phyloP scores from a whole-genome alignment of 1,139 yeast species.

The Yamadazyma oceani region DNA sequence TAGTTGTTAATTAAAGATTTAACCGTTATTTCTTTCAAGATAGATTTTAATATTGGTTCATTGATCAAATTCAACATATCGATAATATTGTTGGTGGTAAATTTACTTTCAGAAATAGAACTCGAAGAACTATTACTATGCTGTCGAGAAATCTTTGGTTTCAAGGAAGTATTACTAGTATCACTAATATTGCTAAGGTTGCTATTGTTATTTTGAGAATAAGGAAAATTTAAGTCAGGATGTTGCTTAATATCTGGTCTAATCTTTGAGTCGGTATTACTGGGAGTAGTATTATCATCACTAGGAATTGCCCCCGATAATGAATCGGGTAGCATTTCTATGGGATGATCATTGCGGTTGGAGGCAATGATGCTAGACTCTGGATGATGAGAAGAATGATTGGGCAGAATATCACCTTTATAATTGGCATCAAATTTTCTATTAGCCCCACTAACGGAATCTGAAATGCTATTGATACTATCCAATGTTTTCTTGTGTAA shows the following conservation, averaged over 20 bases:
- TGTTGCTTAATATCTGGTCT: neutral
- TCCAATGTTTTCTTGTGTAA: slow-evolving; percentile 39
- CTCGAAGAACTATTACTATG: slow-evolving; percentile 3
- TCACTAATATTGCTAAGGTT: slow-evolving; percentile 1
- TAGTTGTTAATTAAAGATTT: slow-evolving; percentile 27
- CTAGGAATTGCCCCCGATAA: slow-evolving; percentile 8
- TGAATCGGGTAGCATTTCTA: slow-evolving; percentile 17
- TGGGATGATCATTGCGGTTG: slow-evolving; percentile 18
- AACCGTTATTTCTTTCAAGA: slow-evolving; percentile 31
- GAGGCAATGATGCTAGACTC: slow-evolving; percentile 15
- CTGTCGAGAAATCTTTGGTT: neutral
- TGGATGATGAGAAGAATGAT: slow-evolving; percentile 4
- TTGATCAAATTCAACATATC: slow-evolving; percentile 23
- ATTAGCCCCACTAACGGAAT: slow-evolving; percentile 13
- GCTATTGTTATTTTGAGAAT: slow-evolving; percentile 1
- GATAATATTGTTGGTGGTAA: slow-evolving; percentile 22
- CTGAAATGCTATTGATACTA: slow-evolving; percentile 29
- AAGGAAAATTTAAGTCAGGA: neutral
- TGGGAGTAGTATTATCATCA: slow-evolving; percentile 1
- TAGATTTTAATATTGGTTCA: slow-evolving; percentile 24
- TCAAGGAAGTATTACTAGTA: neutral
- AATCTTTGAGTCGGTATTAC: neutral
- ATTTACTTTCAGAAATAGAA: slow-evolving; percentile 7
- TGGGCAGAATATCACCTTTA: too few species aligned
- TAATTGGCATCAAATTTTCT: slow-evolving; percentile 12